Conservation (phyloP, 768 basidiomycete genomes). For the Pleurotus salmoneostramineus region DNA sequence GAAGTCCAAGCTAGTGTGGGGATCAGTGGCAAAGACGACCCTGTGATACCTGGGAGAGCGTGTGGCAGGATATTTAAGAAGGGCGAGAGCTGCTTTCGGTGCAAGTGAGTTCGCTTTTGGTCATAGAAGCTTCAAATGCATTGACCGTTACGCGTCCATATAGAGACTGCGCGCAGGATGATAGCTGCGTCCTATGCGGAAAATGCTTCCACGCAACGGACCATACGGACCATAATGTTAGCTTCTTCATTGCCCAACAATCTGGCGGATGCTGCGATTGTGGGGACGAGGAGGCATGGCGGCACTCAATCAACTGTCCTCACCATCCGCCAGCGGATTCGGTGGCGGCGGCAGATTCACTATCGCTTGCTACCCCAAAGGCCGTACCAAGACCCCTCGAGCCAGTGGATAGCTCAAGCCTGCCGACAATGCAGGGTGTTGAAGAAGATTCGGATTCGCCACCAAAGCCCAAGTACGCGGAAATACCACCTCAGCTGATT, state of each 20-base stretch:
- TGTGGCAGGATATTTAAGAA: slow-evolving; percentile 88
- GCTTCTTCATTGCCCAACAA: slow-evolving; percentile 90
- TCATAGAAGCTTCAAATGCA: background rate
- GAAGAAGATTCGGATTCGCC: background rate
- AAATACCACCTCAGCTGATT: slow-evolving; percentile 58
- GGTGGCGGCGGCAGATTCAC: slow-evolving; percentile 10
- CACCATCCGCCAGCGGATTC: slow-evolving; percentile 58
- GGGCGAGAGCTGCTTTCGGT: slow-evolving; percentile 90
- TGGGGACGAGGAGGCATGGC: slow-evolving; percentile 90
- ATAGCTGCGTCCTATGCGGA: slow-evolving; percentile 87
- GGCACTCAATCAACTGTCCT: slow-evolving; percentile 59
- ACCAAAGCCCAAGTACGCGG: background rate
- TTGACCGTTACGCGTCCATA: slow-evolving; percentile 9
- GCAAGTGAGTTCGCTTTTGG: slow-evolving; percentile 65
- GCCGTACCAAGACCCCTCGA: slow-evolving; percentile 27
- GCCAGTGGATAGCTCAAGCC: background rate
- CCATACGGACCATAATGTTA: slow-evolving; percentile 85
- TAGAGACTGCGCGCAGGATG: slow-evolving; percentile 89
- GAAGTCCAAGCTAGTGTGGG: slow-evolving; percentile 62
- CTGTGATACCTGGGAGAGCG: slow-evolving; percentile 59
- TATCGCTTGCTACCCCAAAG: slow-evolving; percentile 34
- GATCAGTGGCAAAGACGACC: slow-evolving; percentile 57
- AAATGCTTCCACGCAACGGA: slow-evolving; percentile 88
- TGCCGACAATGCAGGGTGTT: background rate
- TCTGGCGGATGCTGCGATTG: slow-evolving; percentile 95